Conservation (phyloP, 768 basidiomycete species). For the Russula earlei region DNA sequence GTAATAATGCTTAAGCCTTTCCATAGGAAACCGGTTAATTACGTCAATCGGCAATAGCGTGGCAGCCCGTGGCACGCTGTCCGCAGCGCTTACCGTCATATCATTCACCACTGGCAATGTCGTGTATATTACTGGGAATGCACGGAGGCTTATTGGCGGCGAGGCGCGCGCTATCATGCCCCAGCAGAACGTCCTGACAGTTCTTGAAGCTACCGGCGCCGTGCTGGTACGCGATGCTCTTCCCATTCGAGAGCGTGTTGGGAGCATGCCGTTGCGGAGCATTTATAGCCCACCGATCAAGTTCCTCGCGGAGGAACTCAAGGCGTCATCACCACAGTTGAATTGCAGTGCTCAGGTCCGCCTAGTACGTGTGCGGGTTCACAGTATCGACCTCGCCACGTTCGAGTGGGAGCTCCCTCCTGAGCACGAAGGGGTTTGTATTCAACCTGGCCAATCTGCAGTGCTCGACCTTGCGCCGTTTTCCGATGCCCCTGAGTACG, state of each 20-base stretch:
- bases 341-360: slow-evolving; percentile 21
- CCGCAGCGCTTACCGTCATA: slow-evolving; percentile 49
- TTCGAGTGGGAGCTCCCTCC: slow-evolving; percentile 39
- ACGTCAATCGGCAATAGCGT: slow-evolving; percentile 57
- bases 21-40: slow-evolving; percentile 49
- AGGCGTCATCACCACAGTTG: slow-evolving; percentile 23
- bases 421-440: slow-evolving; percentile 23
- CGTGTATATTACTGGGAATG: slow-evolving; percentile 53
- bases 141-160: slow-evolving; percentile 38
- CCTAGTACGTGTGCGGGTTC: slow-evolving; percentile 31
- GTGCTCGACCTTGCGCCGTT: slow-evolving; percentile 46
- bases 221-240: slow-evolving; percentile 44
- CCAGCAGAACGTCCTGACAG: slow-evolving; percentile 40
- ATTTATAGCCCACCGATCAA: slow-evolving; percentile 54
- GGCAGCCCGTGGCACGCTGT: slow-evolving; percentile 31
- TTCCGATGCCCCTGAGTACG: slow-evolving; percentile 37
- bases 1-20: not conserved
- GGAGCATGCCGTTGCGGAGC: slow-evolving; percentile 26
- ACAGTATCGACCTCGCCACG: slow-evolving; percentile 41
- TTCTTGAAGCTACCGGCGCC: slow-evolving; percentile 43
- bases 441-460: slow-evolving; percentile 39
- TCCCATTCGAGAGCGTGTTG: slow-evolving; percentile 38
- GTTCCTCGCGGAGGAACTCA: slow-evolving; percentile 40
- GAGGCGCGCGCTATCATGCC: slow-evolving; percentile 48
- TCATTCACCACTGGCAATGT: slow-evolving; percentile 45